These are phyloP conservation scores for Oenanthe sinensis DNA, from an alignment of 129 eudicot species.

Conservation along the genomic window DNA sequence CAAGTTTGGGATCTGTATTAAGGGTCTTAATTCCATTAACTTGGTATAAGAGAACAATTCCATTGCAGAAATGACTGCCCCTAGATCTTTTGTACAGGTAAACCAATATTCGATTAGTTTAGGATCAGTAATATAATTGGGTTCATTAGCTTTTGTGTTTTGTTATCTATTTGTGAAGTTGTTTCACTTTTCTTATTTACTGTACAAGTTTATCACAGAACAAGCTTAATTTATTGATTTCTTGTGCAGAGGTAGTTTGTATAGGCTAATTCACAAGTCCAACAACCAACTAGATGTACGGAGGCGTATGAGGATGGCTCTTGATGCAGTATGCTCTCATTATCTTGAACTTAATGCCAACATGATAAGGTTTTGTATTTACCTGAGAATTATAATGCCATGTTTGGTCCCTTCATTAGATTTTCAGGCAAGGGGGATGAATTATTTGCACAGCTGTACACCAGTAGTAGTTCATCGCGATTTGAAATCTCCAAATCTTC, in stretches of 20 bases:
- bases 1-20: background rate
- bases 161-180: background rate
- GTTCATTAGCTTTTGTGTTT: background rate
- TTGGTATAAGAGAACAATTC: background rate
- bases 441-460: constrained; percentile 86
- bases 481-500: constrained; percentile 91
- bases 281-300: constrained; percentile 90
- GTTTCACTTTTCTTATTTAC: background rate
- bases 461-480: constrained; percentile 97
- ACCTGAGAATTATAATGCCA: constrained; percentile 8
- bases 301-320: constrained; percentile 90
- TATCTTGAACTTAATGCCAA: constrained; percentile 9
- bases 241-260: constrained; percentile 91
- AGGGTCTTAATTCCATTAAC: background rate
- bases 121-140: background rate
- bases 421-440: constrained; percentile 93
- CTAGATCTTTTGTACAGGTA: background rate
- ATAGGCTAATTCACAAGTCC: constrained; percentile 79
- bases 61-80: background rate
- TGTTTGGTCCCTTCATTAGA: constrained; percentile 10
- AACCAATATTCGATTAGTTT: background rate
- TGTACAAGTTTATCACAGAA: background rate
- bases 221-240: constrained; percentile 13
- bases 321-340: constrained; percentile 77
- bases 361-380: constrained; percentile 11